Percentiles rank a stretch among this genome's conserved stretches.
Conservation (phyloP, 176 grass and related monocot genomes). For the Lolium multiflorum region DNA sequence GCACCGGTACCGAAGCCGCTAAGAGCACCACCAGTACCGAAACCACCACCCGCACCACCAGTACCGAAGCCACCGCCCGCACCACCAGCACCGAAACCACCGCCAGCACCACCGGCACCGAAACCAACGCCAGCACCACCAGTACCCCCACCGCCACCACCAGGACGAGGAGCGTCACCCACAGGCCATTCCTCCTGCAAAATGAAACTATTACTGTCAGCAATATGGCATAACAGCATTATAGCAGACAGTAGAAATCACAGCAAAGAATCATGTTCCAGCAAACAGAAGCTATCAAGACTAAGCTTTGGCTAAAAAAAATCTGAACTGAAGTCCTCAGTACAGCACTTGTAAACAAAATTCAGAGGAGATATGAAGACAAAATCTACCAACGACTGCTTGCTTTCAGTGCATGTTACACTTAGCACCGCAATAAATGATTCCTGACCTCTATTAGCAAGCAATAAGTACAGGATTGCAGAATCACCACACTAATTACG, state of each 20-base stretch:
- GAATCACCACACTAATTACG: too few species aligned
- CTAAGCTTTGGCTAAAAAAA: not conserved
- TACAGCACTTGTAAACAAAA: not conserved
- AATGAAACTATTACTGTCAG: constrained; percentile 5
- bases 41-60: not conserved
- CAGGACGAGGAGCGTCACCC: constrained; percentile 37
- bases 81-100: too few species aligned
- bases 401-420: not conserved
- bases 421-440: too few species aligned
- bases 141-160: not conserved
- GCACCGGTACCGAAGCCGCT: too few species aligned
- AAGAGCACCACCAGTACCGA: not conserved
- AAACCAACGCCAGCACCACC: too few species aligned
- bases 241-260: not conserved
- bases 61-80: too few species aligned
- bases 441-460: too few species aligned
- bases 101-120: too few species aligned
- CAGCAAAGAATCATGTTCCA: not conserved
- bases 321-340: too few species aligned
- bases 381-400: not conserved
- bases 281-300: not conserved
- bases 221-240: not conserved
- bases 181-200: constrained; percentile 40
- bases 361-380: not conserved
- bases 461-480: too few species aligned